A percentile compares a stretch with the other conserved stretches of the same genome.
Conservation (phyloP, 306 rosid genomes). For the Luffa acutangula region DNA sequence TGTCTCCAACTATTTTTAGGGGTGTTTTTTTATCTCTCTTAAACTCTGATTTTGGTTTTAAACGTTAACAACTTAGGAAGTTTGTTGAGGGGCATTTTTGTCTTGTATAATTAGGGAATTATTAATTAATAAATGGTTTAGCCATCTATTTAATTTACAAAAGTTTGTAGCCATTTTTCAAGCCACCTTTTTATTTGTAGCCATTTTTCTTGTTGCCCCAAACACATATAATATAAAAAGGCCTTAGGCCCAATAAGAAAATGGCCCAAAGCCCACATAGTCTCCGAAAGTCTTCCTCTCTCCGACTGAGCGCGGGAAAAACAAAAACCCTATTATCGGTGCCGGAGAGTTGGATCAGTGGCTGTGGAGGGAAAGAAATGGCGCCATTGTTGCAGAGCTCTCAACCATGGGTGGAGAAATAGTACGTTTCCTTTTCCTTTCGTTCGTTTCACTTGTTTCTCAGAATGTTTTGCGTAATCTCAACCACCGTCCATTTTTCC, state of each 20-base stretch:
- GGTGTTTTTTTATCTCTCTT: too few relatives aligned
- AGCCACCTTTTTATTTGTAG: too few relatives aligned
- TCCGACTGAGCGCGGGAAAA: conserved; percentile 6
- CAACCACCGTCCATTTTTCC: not conserved
- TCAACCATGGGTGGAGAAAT: conserved; percentile 96
- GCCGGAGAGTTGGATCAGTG: not conserved
- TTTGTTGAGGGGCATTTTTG: too few relatives aligned
- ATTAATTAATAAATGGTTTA: too few relatives aligned
- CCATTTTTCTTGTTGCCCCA: too few relatives aligned
- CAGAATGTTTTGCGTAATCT: not conserved
- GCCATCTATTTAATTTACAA: too few relatives aligned
- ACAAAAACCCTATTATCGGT: not conserved
- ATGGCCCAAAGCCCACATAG: not conserved
- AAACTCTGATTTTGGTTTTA: too few relatives aligned
- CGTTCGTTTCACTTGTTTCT: not conserved
- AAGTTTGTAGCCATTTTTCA: too few relatives aligned
- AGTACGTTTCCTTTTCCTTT: conserved; percentile 22
- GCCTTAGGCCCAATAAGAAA: not conserved
- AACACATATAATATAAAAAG: too few relatives aligned
- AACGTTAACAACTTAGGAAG: too few relatives aligned
- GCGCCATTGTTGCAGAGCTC: conserved; percentile 72
- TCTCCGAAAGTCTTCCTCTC: not conserved
- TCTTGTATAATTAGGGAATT: too few relatives aligned
- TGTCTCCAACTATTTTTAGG: too few relatives aligned
- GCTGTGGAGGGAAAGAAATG: conserved; percentile 18